Conservation (phyloP, 2,329 filamentous ascomycete genomes). For the Colletotrichum magnum region DNA sequence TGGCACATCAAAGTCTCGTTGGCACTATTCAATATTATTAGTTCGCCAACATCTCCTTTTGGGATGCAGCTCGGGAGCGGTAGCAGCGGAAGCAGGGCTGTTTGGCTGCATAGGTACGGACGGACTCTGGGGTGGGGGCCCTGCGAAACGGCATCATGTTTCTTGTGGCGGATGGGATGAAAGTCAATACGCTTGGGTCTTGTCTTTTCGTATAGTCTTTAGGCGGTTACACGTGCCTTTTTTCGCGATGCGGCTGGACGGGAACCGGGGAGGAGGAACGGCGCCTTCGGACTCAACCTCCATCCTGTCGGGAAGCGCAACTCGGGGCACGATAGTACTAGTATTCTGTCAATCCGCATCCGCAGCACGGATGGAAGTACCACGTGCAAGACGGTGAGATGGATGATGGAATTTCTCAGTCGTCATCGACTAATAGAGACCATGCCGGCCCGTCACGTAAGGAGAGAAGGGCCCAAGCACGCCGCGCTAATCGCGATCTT, state of each 20-base stretch:
- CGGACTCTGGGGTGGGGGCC: conserved; percentile 2
- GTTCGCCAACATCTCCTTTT: not conserved
- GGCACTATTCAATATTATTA: not conserved
- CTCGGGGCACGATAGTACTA: not conserved
- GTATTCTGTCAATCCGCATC: not conserved
- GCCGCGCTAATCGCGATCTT: not conserved
- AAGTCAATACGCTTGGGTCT: conserved; percentile 2
- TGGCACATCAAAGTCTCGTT: not conserved
- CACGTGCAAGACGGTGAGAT: not conserved
- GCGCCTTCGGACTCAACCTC: conserved; percentile 20
- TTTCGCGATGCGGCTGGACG: conserved; percentile 13
- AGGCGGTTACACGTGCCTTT: conserved; percentile 15
- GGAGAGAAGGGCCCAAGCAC: too few species aligned
- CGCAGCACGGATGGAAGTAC: not conserved
- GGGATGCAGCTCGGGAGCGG: not conserved
- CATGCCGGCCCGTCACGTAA: too few species aligned
- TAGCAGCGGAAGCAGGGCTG: too few species aligned
- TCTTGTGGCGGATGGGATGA: conserved; percentile 31
- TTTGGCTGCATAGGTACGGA: not conserved
- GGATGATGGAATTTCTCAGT: not conserved
- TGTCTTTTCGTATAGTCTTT: not conserved
- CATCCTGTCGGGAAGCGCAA: conserved; percentile 10
- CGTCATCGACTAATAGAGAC: not conserved
- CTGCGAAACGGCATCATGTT: conserved; percentile 30
- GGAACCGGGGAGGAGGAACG: conserved; percentile 24